Evolutionary conservation across 768 basidiomycete species (phyloP), one percentile per base, ranked within the genome.

Genomic region (Lactarius akahatsu): DNA sequence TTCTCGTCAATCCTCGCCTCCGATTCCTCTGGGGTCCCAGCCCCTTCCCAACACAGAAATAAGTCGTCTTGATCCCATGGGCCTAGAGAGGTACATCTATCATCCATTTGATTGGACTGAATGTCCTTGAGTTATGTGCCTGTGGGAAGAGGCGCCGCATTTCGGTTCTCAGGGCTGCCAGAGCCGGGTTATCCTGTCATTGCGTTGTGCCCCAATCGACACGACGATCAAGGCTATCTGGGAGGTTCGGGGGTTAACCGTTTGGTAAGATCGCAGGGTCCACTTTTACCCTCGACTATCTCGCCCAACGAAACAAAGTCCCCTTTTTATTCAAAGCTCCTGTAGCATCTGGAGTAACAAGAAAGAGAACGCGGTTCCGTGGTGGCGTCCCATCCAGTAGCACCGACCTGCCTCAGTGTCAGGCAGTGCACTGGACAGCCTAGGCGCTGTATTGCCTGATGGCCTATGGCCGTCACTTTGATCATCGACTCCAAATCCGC

Each of bases 321-420:
- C 34, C 36, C 2, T 32, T 47, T n/a, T 2, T 36, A 1, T 26
- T 13, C 2, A 40, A 63, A 76, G 75, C 73, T 76, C 56, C 71
- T 75, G 10, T 74, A 20, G n/a, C 65, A 70, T 69, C 23, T 77
- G 76, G 76, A 74, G 76, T 64, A 71, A 71, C 63, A 69, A 69
- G 66, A 76, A 75, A 45, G 73, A 74, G 62, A 68, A 69, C 52
- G 61, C 68, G 34, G 59, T 65, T 20, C 62, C 73, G 7, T 76
- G 76, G 23, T 52, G 50, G 76, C 75, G 76, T 40, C 58, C 74
- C 75, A 76, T 40, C 59, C 74, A 28, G 62, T 76, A 11, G 75
- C 75, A 5, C 75, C 75, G n/a, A 74, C 47, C 66, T 59, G 34
- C 58, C 72, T 54, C 73, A 76, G 50, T 70, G 75, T 23, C 64